Base-by-base conservation (phyloP, 2,329 filamentous ascomycete genomes). In the Cyclaneusma minus region DNA sequence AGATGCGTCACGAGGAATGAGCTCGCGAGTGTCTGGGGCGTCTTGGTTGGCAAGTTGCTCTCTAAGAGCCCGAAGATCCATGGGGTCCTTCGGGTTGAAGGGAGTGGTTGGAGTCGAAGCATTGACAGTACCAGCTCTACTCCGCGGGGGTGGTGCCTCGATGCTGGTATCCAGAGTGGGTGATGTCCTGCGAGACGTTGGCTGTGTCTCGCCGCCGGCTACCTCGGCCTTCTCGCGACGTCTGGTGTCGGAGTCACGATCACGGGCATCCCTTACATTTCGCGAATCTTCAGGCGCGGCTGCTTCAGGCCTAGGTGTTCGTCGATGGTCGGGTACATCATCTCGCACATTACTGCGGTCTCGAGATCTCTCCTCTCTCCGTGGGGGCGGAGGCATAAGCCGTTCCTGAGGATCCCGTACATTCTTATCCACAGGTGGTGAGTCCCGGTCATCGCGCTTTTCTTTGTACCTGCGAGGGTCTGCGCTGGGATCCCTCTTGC, bases 231-330 rank as follows among this genome's bases (percentile, higher is more conserved):
- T 20, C 18, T 20, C 18, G 18, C 18, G 18, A 20, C 18, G 7
- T 20, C 18, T 7, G 7, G 8, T 7, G 18, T 64, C 57, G 5
- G 45, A 47, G 5, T 48, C 43, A 5, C 45, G 50, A 11, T 61
- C 56, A 12, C 54, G 53, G 5, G 50, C 37, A 16, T 62, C 53
- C 29, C 53, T 51, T 35, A 55, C 54, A 17, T 46, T 33, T 6
- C 54, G 50, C 26, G 60, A 56, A 15, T 66, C 60, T 5, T 66
- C 62, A n/a, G n/a, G n/a, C n/a, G n/a, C n/a, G n/a, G n/a, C n/a
- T n/a, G n/a, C n/a, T n/a, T n/a, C n/a, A n/a, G n/a, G n/a, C n/a
- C n/a, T n/a, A n/a, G n/a, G n/a, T n/a, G n/a, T n/a, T n/a, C n/a
- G n/a, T n/a, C n/a, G n/a, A n/a, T n/a, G n/a, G n/a, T n/a, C n/a